Conservation (phyloP, 441 rosid genomes). For the Aquilaria agallochum region DNA sequence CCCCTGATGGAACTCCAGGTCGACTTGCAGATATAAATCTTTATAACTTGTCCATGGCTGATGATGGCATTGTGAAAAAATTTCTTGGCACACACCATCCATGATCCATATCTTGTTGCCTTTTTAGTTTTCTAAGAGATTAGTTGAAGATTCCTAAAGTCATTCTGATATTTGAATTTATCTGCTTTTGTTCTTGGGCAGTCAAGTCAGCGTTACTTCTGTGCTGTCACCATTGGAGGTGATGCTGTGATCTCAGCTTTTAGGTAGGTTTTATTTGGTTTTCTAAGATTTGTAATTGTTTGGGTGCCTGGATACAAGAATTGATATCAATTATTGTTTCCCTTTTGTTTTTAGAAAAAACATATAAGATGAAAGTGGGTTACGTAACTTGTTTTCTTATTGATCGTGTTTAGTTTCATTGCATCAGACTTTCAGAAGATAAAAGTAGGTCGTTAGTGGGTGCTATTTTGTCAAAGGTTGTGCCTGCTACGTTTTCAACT, state of each 20-base stretch:
- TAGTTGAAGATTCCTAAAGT: conserved; percentile 30
- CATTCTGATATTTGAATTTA: conserved; percentile 64
- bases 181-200: conserved; percentile 96
- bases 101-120: conserved; percentile 6
- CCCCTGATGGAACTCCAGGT: conserved; percentile 92
- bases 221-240: conserved; percentile 91
- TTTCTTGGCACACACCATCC: neutral
- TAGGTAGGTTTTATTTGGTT: conserved; percentile 47
- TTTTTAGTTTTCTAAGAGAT: conserved; percentile 25
- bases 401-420: conserved; percentile 13
- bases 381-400: conserved; percentile 4
- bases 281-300: neutral
- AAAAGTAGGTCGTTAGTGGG: conserved; percentile 84
- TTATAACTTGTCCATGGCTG: neutral
- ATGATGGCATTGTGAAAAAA: neutral
- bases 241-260: conserved; percentile 93
- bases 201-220: conserved; percentile 94
- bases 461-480: conserved; percentile 86
- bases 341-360: neutral
- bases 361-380: too few relatives aligned
- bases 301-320: neutral
- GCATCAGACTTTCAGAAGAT: conserved; percentile 85
- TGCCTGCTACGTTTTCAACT: conserved; percentile 88
- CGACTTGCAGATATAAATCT: conserved; percentile 8
- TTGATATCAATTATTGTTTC: neutral